phyloP scores from a whole-genome alignment of 345 rosid genomes.

The Eucalyptus curtisii region DNA sequence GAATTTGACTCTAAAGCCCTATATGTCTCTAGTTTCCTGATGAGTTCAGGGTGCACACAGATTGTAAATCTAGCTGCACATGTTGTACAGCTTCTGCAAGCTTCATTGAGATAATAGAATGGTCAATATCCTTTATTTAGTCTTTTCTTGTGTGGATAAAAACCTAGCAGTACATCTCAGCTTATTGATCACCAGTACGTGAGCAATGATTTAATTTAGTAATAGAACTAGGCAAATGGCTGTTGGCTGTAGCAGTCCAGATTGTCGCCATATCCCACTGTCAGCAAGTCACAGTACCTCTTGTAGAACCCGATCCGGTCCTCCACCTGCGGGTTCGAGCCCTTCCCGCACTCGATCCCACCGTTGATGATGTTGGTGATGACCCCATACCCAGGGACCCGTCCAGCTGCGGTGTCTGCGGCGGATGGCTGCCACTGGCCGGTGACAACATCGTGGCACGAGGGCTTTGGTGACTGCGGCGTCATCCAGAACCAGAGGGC shows the following conservation, averaged over 20 bases:
- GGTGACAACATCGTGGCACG: slow-evolving; percentile 1
- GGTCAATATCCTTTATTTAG: not conserved
- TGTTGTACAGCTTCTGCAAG: not conserved
- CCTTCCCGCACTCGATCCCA: slow-evolving; percentile 2
- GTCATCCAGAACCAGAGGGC: slow-evolving; percentile 17
- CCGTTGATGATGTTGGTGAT: slow-evolving; percentile 3
- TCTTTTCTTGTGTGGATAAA: not conserved
- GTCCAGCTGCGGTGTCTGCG: not conserved
- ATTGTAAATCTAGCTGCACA: not conserved
- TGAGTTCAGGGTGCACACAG: not conserved
- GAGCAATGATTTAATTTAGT: not conserved
- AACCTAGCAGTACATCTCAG: not conserved
- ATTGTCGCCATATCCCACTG: not conserved
- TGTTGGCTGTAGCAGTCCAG: not conserved
- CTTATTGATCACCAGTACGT: not conserved
- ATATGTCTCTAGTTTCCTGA: not conserved
- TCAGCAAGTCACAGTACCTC: slow-evolving; percentile 1
- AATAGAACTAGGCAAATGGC: not conserved
- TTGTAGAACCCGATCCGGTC: slow-evolving; percentile 6
- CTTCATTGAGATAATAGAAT: not conserved
- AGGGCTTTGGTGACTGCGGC: slow-evolving; percentile 2
- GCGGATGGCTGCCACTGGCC: not conserved
- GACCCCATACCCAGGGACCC: slow-evolving; percentile 1
- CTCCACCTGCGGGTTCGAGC: not conserved
- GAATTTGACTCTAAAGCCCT: not conserved